A percentile compares a stretch with the other conserved stretches of the same genome.
Conservation (phyloP, 192 early-diverging fungal species). For the Haplosporangium gracile region DNA sequence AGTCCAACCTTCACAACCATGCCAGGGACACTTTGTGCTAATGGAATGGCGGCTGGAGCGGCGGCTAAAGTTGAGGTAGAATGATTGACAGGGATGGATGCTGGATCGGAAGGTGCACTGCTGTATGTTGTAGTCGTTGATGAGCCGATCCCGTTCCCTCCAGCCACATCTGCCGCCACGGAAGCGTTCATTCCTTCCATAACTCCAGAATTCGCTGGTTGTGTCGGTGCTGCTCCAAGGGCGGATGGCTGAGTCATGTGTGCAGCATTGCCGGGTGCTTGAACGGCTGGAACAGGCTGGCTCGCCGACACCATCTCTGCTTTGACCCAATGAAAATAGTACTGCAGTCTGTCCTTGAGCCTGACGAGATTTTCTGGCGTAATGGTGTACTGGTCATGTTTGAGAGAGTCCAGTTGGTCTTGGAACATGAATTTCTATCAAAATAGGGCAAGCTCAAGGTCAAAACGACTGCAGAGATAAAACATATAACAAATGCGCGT, state of each 20-base stretch:
- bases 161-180: background rate
- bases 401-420: constrained; percentile 59
- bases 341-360: constrained; percentile 60
- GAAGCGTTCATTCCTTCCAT: background rate
- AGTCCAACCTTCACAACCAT: constrained; percentile 33
- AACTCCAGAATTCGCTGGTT: background rate
- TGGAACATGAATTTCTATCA: constrained; percentile 67
- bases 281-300: background rate
- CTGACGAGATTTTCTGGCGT: constrained; percentile 60
- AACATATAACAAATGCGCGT: background rate
- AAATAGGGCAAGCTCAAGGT: background rate
- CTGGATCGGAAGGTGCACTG: background rate
- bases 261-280: background rate
- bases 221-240: background rate
- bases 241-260: background rate
- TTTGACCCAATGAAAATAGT: constrained; percentile 63
- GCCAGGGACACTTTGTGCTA: background rate
- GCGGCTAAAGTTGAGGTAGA: background rate
- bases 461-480: background rate
- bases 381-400: constrained; percentile 63
- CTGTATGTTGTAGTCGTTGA: background rate
- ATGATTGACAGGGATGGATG: background rate
- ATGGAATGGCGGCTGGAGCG: constrained; percentile 1
- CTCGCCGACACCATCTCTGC: constrained; percentile 25
- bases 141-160: background rate